phyloP scores from a whole-genome alignment of 106 monocot genomes.

The Gastrodia elata region DNA sequence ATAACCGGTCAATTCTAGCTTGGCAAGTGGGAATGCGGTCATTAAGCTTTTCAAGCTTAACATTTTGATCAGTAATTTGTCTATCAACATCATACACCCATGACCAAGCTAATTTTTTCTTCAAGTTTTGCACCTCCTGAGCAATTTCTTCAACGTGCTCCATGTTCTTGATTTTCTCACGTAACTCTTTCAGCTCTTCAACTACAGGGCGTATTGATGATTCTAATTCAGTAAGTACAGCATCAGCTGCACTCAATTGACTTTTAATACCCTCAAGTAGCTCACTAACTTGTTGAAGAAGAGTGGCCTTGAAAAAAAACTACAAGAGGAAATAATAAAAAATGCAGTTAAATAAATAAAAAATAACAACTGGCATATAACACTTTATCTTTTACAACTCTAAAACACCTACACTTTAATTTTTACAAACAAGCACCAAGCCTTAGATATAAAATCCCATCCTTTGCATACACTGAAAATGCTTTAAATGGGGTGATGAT shows the following conservation, averaged over 20 bases:
- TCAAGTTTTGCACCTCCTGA: slow-evolving; percentile 61
- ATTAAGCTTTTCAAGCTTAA: slow-evolving; percentile 58
- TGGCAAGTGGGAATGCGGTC: slow-evolving; percentile 89
- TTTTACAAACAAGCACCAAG: too few species aligned
- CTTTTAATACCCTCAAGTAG: slow-evolving; percentile 58
- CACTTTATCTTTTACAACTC: too few species aligned
- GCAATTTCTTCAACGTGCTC: slow-evolving; percentile 94
- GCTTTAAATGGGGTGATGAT: too few species aligned
- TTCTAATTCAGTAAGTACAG: slow-evolving; percentile 62
- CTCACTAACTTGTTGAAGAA: slow-evolving; percentile 93
- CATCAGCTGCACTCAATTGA: slow-evolving; percentile 55
- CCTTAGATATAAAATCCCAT: too few species aligned
- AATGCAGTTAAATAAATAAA: neutral
- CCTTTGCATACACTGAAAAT: too few species aligned
- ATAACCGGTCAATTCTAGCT: slow-evolving; percentile 57
- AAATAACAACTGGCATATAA: neutral
- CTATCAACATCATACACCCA: slow-evolving; percentile 90
- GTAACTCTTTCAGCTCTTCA: slow-evolving; percentile 62
- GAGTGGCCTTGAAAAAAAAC: slow-evolving; percentile 98
- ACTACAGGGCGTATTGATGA: slow-evolving; percentile 61
- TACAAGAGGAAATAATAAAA: slow-evolving; percentile 11
- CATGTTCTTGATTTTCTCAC: slow-evolving; percentile 92
- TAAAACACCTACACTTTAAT: too few species aligned
- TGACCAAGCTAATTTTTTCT: slow-evolving; percentile 91
- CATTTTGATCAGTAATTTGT: slow-evolving; percentile 64